Base-by-base conservation (phyloP, 2,329 filamentous ascomycete species). In the Ascochyta rabiei region DNA sequence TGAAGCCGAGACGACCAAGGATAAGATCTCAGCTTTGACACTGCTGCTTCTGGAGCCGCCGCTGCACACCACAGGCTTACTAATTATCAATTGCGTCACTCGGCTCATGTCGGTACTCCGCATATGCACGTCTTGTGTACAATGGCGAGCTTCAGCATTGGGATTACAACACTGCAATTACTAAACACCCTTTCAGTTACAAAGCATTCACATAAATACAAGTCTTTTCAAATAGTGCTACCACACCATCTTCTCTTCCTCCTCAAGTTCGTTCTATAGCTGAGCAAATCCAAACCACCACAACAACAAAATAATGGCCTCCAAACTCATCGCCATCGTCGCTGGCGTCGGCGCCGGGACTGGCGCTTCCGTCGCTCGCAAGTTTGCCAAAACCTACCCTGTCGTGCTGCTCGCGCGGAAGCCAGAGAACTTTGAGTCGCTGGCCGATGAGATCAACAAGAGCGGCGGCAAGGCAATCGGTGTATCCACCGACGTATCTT, bases 381-480 rank as follows among this genome's bases (percentile, higher is more conserved):
- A 79, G 53, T 88, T 88, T 64, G 82, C 83, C 28, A 69, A 85
- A 57, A 68, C 82, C 8, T 95, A 93, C 68, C 85, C 89, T 0
- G 87, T 93, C 1, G 87, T 90, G 1, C 80, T 93, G 1, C 82
- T 93, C n/a, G 86, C 90, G 12, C 87, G 90, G 44, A 85, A 79
- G 15, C 81, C 86, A 0, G 81, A 84, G 37, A 89, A 82, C 72
- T 91, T 86, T 75, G 80, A 84, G 51, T 76, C 80, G n/a, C 80
- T 91, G 2, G 86, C 89, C 6, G 71, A 82, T 2, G 88, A 91
- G 63, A 91, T 95, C 76, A 86, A 86, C 52, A 71, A 76, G 5
- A 72, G 76, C 0, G 90, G 90, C 10, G 90, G 90, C 2, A 81
- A 83, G 42, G 90, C 90, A 1, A 76, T 91, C 12, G 89, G 89